Conservation (phyloP, 1,139 yeast genomes). For the Diutina rugosa region DNA sequence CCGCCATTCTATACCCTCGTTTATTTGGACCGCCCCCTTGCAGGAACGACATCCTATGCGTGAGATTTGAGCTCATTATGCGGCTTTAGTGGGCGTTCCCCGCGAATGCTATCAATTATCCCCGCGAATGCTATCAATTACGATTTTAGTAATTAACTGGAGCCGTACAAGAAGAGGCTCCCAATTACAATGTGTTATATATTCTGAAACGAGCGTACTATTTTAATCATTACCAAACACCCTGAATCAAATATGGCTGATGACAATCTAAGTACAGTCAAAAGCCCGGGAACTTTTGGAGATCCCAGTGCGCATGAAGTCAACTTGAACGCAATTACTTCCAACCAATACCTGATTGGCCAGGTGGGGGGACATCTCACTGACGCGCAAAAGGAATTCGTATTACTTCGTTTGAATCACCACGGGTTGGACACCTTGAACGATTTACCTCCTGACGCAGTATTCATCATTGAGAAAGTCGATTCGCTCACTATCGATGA, state of each 20-base stretch:
- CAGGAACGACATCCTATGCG: background rate
- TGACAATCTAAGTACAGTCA: background rate
- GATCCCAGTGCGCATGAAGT: background rate
- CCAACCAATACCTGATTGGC: background rate
- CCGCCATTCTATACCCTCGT: too few relatives aligned
- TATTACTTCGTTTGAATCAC: background rate
- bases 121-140: background rate
- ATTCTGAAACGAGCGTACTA: background rate
- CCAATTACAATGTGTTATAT: background rate
- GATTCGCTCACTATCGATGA: background rate
- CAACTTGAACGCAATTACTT: background rate
- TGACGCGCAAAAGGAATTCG: background rate
- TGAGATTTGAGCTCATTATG: too few relatives aligned
- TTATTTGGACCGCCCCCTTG: too few relatives aligned
- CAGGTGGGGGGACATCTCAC: background rate
- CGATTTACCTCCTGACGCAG: conserved; percentile 1
- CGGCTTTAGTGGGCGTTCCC: background rate
- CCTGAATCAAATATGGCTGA: background rate
- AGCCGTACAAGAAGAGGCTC: background rate
- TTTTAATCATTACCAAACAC: background rate
- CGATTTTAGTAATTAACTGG: background rate
- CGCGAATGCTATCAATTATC: background rate
- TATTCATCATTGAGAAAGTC: background rate
- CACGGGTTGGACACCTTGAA: conserved; percentile 6
- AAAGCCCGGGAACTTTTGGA: background rate